phyloP scores from a whole-genome alignment of 495 filamentous ascomycete genomes.

The Tricharina praecox region DNA sequence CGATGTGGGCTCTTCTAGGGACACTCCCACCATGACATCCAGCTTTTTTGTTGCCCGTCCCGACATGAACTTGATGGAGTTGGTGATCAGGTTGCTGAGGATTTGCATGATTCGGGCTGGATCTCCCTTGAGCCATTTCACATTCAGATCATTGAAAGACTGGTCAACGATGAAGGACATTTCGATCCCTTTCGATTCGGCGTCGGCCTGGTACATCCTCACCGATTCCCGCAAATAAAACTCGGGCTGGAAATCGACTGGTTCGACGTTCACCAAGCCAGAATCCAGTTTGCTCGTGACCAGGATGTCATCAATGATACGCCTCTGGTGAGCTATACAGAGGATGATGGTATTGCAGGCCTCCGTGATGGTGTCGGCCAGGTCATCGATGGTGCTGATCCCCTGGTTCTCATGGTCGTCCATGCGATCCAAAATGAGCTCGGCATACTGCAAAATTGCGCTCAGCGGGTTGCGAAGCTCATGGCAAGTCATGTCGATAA shows the following conservation, averaged over 20 bases:
- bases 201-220: slow-evolving; percentile 57
- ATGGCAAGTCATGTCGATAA: slow-evolving; percentile 71
- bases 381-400: slow-evolving; percentile 11
- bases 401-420: slow-evolving; percentile 28
- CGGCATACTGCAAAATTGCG: slow-evolving; percentile 65
- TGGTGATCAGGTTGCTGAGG: slow-evolving; percentile 3
- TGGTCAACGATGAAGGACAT: slow-evolving; percentile 44
- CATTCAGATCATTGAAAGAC: slow-evolving; percentile 36
- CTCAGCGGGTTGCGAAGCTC: slow-evolving; percentile 75
- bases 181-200: slow-evolving; percentile 48
- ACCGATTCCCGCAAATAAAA: slow-evolving; percentile 47
- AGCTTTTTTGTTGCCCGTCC: slow-evolving; percentile 32
- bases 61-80: slow-evolving; percentile 53
- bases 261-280: slow-evolving; percentile 48
- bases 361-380: slow-evolving; percentile 46
- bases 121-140: slow-evolving; percentile 56
- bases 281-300: slow-evolving; percentile 69
- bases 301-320: slow-evolving; percentile 65
- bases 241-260: slow-evolving; percentile 47
- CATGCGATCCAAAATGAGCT: slow-evolving; percentile 49
- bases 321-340: slow-evolving; percentile 61
- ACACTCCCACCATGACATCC: slow-evolving; percentile 41
- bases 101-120: slow-evolving; percentile 56
- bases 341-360: slow-evolving; percentile 56
- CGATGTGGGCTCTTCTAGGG: slow-evolving; percentile 28